Base-by-base conservation (phyloP, 2,329 filamentous ascomycete genomes). In the Raffaelea deltoideospora region DNA sequence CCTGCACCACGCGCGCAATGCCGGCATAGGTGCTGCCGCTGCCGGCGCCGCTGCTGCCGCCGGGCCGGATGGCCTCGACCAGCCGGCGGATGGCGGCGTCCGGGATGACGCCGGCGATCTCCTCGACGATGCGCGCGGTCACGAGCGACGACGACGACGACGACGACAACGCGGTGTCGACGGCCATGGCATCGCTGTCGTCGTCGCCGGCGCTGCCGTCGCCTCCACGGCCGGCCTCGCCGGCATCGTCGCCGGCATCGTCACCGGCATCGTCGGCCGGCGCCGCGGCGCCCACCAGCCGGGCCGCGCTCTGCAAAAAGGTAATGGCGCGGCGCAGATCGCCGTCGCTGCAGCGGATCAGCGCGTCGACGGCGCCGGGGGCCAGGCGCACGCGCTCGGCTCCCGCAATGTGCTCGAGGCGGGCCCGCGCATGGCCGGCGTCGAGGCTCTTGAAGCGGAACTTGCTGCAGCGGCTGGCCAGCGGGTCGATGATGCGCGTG, bases 391-490 rank as follows among this genome's bases (percentile, higher is more conserved):
- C 79, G 1, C 75, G 74, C 56, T 98, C 90, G 31, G 76, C 66
- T 37, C 65, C 60, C 1, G 90, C 86, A 58, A 99, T 98, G 37
- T 86, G 74, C 49, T 80, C 73, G 11, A 99, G 61, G 37, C 92
- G 67, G 50, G 69, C 73, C 48, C 76, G 78, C 8, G 90, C 85
- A 52, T 92, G 92, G 8, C 72, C 74, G 50, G 87, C 80, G 54
- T 95, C 88, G 44, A 98, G 63, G 45, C 82, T 84, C 72, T 98
- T 98, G 71, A 98, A 99, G 23, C 90, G 71, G 55, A 98, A 98
- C 60, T 98, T 98, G 58, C 78, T 86, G 63, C 90, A 99, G 48
- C 90, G 72, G 55, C 77, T 86, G 2, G 90, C 90, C 18, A 99
- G 63, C 7, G 90, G 92, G 53, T 98, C 90, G 50, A 98, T 98